Evolutionary conservation across 257 asterid species (phyloP).

Genomic region (Mitragyna speciosa): DNA sequence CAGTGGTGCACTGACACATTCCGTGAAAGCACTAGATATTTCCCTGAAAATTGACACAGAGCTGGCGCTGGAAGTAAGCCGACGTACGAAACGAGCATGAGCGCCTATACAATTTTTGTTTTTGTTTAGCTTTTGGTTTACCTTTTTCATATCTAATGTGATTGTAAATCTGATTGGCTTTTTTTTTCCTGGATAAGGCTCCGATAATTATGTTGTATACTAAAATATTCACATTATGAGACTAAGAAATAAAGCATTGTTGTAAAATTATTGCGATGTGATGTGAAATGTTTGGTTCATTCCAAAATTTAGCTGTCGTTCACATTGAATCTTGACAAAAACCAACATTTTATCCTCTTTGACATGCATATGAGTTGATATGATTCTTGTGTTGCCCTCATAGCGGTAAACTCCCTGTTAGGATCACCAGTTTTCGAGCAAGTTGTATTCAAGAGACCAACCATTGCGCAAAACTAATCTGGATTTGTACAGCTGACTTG

Average conservation of each 20-base stretch:
- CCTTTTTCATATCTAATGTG: neutral
- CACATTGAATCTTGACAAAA: neutral
- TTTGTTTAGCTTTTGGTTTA: neutral
- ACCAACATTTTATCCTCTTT: neutral
- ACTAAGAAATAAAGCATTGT: neutral
- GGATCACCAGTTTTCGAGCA: too few species aligned
- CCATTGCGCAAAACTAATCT: neutral
- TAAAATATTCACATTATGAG: neutral
- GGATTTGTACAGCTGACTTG: neutral
- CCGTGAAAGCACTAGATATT: slow-evolving; percentile 95
- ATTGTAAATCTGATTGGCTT: neutral
- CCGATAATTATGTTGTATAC: neutral
- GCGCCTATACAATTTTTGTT: neutral
- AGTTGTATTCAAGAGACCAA: neutral
- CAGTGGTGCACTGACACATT: slow-evolving; percentile 94
- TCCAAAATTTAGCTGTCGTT: neutral
- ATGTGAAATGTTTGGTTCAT: neutral
- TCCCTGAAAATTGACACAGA: slow-evolving; percentile 91
- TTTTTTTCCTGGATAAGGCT: too few species aligned
- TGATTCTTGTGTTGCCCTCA: neutral
- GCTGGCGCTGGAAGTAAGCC: slow-evolving; percentile 93
- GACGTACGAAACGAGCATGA: slow-evolving; percentile 94
- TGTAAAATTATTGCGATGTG: neutral
- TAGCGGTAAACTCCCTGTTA: neutral
- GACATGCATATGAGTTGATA: neutral